Evolutionary conservation across 768 basidiomycete genomes (phyloP).

Genomic region (Xerocomellus amylosporus): DNA sequence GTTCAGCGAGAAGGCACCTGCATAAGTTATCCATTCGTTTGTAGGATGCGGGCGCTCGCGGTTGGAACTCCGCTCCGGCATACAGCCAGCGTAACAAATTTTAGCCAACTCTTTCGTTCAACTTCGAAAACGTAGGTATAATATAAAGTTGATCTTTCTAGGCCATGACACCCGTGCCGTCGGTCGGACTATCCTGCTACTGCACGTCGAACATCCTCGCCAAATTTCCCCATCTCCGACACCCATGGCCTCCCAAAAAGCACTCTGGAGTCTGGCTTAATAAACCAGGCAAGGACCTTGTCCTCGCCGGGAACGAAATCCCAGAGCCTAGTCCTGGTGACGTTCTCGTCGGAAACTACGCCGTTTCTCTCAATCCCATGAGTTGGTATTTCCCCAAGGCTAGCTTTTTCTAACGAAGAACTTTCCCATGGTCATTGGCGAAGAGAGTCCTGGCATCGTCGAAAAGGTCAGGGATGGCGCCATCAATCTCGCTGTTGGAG

Average conservation of each 20-base stretch:
- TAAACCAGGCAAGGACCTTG: neutral
- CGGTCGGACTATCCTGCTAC: too few species aligned
- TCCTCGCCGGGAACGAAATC: slow-evolving; percentile 13
- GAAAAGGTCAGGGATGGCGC: slow-evolving; percentile 32
- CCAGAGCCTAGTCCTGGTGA: slow-evolving; percentile 38
- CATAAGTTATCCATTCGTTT: too few species aligned
- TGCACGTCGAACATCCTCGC: too few species aligned
- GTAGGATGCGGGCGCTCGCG: too few species aligned
- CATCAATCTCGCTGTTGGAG: neutral
- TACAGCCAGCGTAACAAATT: too few species aligned
- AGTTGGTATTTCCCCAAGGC: slow-evolving; percentile 25
- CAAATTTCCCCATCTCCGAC: neutral
- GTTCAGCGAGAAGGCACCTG: too few species aligned
- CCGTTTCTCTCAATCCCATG: slow-evolving; percentile 43
- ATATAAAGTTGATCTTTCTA: too few species aligned
- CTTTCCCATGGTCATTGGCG: slow-evolving; percentile 36
- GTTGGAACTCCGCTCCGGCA: too few species aligned
- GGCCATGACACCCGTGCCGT: too few species aligned
- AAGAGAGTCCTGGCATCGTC: slow-evolving; percentile 37
- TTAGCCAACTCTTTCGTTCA: too few species aligned
- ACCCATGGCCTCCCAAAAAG: slow-evolving; percentile 4
- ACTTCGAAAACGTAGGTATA: too few species aligned
- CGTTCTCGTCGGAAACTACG: slow-evolving; percentile 38
- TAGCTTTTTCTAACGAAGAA: slow-evolving; percentile 21
- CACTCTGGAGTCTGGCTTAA: slow-evolving; percentile 13